Base-by-base conservation (phyloP, 2,329 filamentous ascomycete species). In the Chrysosporium queenslandicum region DNA sequence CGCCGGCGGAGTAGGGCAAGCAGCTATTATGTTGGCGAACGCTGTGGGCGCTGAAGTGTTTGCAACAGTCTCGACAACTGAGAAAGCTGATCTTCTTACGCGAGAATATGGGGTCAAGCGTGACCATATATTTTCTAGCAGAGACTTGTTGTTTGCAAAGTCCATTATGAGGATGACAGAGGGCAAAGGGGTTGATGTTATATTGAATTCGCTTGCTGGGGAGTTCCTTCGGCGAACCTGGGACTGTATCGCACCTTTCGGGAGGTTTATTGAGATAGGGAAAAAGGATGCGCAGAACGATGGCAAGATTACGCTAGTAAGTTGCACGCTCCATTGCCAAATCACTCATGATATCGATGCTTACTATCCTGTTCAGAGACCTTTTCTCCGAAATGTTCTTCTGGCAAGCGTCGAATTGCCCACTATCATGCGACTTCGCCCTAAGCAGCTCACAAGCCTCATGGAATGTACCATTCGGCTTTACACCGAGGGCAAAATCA, bases 1-100 rank as follows among this genome's bases (percentile, higher is more conserved):
- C 3, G 42, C 56, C 12, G 59, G 58, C 6, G 58, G 51, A n/a
- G 53, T 60, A 1, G 60, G 61, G 3, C 56, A 59, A 39, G 60
- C 60, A 2, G 57, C 59, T 20, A 54, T 63, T 4, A 41, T 49
- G 36, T 8, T 63, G 9, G 58, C 59, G 4, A 54, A 55, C 16
- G 30, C 46, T 29, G 23, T 58, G 7, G 59, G 59, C n/a, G 59
- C 58, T 1, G 53, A 57, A 30, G 50, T 63, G 16, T 61, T 51
- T 49, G 55, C 53, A n/a, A 62, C 60, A 5, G 60, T 61, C 1
- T 45, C 53, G 8, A 56, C 27, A 9, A 30, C 49, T n/a, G 55
- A 55, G 2, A 60, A 61, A 47, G 51, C 20, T 2, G n/a, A 53
- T 2, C 51, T 57, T 2, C 34, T 62, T 3, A 55, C 52, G 16